Evolutionary conservation across 169 alveolate genomes (phyloP).

Genomic region (Plasmodium fragile): DNA sequence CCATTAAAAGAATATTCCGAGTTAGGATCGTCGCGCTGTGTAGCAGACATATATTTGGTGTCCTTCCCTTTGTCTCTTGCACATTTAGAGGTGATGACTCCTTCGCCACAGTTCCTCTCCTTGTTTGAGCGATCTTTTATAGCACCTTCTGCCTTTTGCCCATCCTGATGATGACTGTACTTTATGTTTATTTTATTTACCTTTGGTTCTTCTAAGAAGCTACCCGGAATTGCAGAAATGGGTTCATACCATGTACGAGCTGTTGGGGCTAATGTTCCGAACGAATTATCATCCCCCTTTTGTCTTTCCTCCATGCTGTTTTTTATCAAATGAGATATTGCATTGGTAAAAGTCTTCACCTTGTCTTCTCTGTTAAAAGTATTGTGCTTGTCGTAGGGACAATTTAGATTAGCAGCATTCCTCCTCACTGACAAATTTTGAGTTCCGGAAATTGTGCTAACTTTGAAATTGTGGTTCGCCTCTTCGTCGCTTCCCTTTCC

Average conservation of each 20-base stretch:
- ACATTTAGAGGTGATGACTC: neutral
- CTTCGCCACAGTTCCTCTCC: neutral
- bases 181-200: slow-evolving; percentile 13
- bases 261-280: neutral
- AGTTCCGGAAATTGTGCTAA: neutral
- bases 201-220: neutral
- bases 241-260: neutral
- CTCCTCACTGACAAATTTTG: neutral
- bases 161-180: slow-evolving; percentile 3
- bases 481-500: neutral
- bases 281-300: neutral
- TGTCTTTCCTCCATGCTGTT: neutral
- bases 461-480: slow-evolving; percentile 1
- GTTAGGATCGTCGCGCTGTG: neutral
- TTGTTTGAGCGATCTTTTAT: neutral
- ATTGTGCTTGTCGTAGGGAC: neutral
- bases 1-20: slow-evolving; percentile 22
- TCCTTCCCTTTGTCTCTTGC: neutral
- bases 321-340: neutral
- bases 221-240: slow-evolving; percentile 11
- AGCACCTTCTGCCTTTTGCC: neutral
- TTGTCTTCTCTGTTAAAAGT: slow-evolving; percentile 2
- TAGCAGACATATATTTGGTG: neutral
- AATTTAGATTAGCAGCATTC: neutral
- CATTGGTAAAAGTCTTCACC: neutral